phyloP scores from a whole-genome alignment of 2,329 filamentous ascomycete genomes.

The Phaeosphaeriaceae sp. region DNA sequence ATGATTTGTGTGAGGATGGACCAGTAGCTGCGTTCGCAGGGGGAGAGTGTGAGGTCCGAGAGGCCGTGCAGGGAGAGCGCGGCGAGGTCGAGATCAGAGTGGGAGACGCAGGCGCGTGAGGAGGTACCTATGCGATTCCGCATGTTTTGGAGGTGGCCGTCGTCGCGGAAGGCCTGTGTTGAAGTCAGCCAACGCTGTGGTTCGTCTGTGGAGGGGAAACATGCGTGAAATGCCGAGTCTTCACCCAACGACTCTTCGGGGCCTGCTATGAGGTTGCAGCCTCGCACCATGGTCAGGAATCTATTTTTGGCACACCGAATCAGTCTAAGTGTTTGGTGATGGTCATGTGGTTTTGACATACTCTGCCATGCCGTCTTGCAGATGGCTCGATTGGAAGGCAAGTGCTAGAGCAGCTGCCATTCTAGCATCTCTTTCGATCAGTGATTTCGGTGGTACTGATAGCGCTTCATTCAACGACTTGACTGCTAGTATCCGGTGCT shows the following conservation, averaged over 20 bases:
- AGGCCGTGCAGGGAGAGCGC: conserved; percentile 35
- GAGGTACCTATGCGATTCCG: conserved; percentile 30
- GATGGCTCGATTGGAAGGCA: conserved; percentile 47
- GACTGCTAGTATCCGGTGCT: conserved; percentile 71
- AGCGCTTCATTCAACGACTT: conserved; percentile 52
- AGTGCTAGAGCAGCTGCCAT: conserved; percentile 48
- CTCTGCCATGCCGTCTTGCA: conserved; percentile 46
- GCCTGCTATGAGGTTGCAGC: conserved; percentile 44
- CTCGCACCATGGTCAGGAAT: conserved; percentile 30
- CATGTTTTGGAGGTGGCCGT: conserved; percentile 43
- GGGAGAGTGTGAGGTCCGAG: conserved; percentile 34
- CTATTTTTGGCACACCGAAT: not conserved
- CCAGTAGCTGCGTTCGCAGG: conserved; percentile 39
- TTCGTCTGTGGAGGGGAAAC: conserved; percentile 7
- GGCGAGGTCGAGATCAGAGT: conserved; percentile 39
- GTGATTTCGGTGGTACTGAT: conserved; percentile 40
- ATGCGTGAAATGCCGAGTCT: conserved; percentile 40
- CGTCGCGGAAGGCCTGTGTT: conserved; percentile 37
- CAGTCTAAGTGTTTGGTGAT: not conserved
- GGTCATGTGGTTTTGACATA: conserved; percentile 39
- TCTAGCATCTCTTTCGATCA: conserved; percentile 44
- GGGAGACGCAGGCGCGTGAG: conserved; percentile 25
- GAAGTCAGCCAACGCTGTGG: not conserved
- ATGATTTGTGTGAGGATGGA: conserved; percentile 32
- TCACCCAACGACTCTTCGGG: conserved; percentile 25